phyloP scores from a whole-genome alignment of 441 rosid genomes.

The Biscutella auriculata region DNA sequence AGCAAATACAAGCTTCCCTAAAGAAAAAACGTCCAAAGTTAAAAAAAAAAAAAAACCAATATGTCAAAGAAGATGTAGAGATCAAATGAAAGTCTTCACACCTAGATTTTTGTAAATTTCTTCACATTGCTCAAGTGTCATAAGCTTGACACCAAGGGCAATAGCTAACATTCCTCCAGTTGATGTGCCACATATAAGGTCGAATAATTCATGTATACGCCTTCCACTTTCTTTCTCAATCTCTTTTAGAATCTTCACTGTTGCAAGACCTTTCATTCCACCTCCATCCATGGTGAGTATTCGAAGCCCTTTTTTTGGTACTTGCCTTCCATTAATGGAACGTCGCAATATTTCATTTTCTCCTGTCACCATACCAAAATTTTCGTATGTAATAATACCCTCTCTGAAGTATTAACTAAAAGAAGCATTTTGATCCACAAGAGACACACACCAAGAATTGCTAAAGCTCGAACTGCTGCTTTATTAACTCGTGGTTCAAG shows the following conservation, averaged over 20 bases:
- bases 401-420: not conserved
- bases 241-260: slow-evolving; percentile 91
- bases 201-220: slow-evolving; percentile 88
- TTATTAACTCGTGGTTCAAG: slow-evolving; percentile 75
- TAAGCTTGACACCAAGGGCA: slow-evolving; percentile 88
- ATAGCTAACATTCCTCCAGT: slow-evolving; percentile 98
- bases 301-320: slow-evolving; percentile 84
- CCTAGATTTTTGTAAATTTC: slow-evolving; percentile 97
- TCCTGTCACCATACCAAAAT: slow-evolving; percentile 38
- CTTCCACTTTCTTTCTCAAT: slow-evolving; percentile 94
- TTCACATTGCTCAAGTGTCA: slow-evolving; percentile 80
- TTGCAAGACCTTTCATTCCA: slow-evolving; percentile 98
- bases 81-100: slow-evolving; percentile 19
- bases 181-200: slow-evolving; percentile 96
- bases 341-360: slow-evolving; percentile 91
- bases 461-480: slow-evolving; percentile 97
- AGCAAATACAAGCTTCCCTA: slow-evolving; percentile 96
- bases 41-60: slow-evolving; percentile 4
- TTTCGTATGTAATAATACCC: not conserved
- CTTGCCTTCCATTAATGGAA: slow-evolving; percentile 77
- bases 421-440: not conserved
- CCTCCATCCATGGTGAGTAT: slow-evolving; percentile 99
- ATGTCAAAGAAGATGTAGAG: not conserved
- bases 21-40: slow-evolving; percentile 18
- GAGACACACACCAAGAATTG: slow-evolving; percentile 73